Base-by-base conservation (phyloP, 495 filamentous ascomycete genomes). In the Lindgomyces ingoldianus region DNA sequence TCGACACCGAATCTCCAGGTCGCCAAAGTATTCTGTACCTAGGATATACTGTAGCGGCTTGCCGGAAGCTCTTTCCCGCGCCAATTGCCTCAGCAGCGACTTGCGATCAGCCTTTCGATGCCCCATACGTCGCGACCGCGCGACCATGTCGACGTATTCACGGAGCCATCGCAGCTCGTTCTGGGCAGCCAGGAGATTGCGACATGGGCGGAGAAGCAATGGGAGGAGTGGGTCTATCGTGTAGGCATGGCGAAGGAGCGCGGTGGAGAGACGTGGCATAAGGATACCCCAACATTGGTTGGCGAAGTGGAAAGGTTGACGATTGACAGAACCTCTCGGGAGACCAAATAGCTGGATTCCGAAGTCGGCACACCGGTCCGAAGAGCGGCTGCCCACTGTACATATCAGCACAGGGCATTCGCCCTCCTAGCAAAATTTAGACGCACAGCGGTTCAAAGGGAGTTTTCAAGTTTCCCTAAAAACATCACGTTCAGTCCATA, bases 161-260 rank as follows among this genome's bases (percentile, higher is more conserved):
- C 79, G 77, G 16, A 98, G 83, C 94, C 94, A 98, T 24, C 91
- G 88, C 6, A 98, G 81, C 75, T 98, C 94, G 71, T 87, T 88
- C 18, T 74, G 77, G 2, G 91, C 89, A 11, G 87, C 87, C 14
- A 61, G 62, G 6, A 95, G 73, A 44, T 85, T 80, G 27, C 92
- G 85, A 61, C 89, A 91, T 64, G 83, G 79, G 16, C 79, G 83
- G 1, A 98, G 84, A 1, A 98, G 83, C 0, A 81, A 65, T 9
- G 87, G 81, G 0, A 95, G 82, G 39, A 88, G 75, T 0, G 82
- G 80, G 33, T 85, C 80, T 54, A 84, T 79, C 0, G 66, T 64
- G 26, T 76, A 74, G 47, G 91, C 90, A 39, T 72, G 74, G 59
- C 80, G 77, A 42, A 96, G 76, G 29, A 88, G 73, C 0, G 76